Base-by-base conservation (phyloP, 225 moss, liverwort and hornwort species). In the Asterella californica region DNA sequence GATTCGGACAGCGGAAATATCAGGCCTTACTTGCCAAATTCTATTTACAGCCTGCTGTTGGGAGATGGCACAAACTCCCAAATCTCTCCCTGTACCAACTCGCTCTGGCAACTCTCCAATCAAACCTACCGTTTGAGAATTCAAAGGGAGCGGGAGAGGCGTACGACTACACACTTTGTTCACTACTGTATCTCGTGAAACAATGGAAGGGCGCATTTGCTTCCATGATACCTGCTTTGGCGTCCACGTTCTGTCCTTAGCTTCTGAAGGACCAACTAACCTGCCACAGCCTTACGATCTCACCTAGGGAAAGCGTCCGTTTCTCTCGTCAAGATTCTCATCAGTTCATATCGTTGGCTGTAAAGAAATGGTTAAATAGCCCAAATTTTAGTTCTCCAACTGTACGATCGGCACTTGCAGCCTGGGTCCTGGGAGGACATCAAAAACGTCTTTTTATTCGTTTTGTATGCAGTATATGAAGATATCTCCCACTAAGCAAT, bases 111-210 rank as follows among this genome's bases (percentile, higher is more conserved):
- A 34, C 36, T 34, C 32, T 32, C 67, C 36, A 67, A 37, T 67
- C 67, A 67, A 34, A 37, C 67, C 19, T 34, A 67, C 67, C 36
- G 67, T 67, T 67, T 67, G 67, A 67, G 36, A 33, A 34, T 67
- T 67, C 67, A 67, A 67, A 67, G 67, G 67, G 67, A 67, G 67
- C 36, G 67, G 67, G 67, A 67, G 67, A 66, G 18, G 34, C 67
- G 36, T 67, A 67, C 67, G 67, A 33, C 67, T 67, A 67, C 34
- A 33, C 67, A 67, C 36, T 67, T 67, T 37, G 36, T 37, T 67
- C 67, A 67, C 15, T 67, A 34, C 67, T 67, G 67, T 67, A 34
- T 67, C 36, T 36, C 34, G 67, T 37, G 67, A 29, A 67, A 17
- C 67, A 34, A 17, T 34, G 67, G 67, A 37, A 17, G 67, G 67